Conservation (phyloP, 2,329 filamentous ascomycete genomes). For the Allantophomopsis cytisporea region DNA sequence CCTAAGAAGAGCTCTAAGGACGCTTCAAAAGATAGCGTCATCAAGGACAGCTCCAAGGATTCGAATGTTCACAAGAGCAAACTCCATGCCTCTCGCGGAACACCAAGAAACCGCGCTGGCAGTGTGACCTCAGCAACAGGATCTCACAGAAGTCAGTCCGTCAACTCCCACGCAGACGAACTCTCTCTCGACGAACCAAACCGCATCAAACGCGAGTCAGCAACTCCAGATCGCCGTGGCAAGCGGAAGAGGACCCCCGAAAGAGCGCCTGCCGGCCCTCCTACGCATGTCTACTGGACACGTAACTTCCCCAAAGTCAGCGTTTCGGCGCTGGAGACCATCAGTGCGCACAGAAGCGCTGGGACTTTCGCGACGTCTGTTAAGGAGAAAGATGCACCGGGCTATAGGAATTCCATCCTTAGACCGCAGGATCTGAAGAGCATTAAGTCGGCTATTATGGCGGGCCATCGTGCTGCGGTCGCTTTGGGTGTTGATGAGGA, state of each 20-base stretch:
- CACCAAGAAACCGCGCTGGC: constrained; percentile 10
- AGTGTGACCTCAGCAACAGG: constrained; percentile 16
- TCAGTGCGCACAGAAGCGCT: constrained; percentile 62
- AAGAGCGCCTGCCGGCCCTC: constrained; percentile 37
- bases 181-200: constrained; percentile 27
- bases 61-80: constrained; percentile 3
- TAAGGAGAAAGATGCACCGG: constrained; percentile 61
- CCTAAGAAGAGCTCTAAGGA: neutral
- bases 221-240: constrained; percentile 28
- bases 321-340: constrained; percentile 60
- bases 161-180: constrained; percentile 33
- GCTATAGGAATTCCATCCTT: constrained; percentile 61
- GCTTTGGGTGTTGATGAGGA: constrained; percentile 41
- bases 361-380: constrained; percentile 69
- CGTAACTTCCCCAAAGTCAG: constrained; percentile 64
- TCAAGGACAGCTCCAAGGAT: constrained; percentile 1
- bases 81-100: constrained; percentile 5
- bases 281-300: constrained; percentile 60
- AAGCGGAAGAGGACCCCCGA: constrained; percentile 44
- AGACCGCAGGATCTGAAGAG: constrained; percentile 67
- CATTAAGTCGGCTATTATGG: constrained; percentile 62
- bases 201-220: constrained; percentile 42
- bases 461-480: constrained; percentile 56
- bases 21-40: constrained; percentile 1
- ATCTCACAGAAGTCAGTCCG: constrained; percentile 29